Evolutionary conservation across 2,329 filamentous ascomycete species (phyloP).

Genomic region (Chalara sp.): DNA sequence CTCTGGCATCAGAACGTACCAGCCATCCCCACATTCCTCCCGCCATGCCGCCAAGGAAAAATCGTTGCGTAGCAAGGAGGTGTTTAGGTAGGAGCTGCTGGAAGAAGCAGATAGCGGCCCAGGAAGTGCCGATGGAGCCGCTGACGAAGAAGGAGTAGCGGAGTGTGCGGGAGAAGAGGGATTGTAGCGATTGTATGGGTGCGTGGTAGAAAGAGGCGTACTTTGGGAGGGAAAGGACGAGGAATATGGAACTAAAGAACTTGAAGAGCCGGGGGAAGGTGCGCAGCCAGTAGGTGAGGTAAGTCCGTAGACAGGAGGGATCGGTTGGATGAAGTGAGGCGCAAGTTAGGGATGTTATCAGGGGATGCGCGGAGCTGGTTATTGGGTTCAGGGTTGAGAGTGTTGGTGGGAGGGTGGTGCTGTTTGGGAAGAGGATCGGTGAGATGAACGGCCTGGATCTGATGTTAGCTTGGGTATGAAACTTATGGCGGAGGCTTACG

Average conservation of each 20-base stretch:
- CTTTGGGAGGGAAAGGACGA: conserved; percentile 56
- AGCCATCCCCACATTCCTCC: conserved; percentile 82
- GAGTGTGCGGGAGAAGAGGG: conserved; percentile 61
- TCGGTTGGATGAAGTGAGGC: conserved; percentile 82
- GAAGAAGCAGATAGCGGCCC: conserved; percentile 87
- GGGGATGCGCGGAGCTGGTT: conserved; percentile 77
- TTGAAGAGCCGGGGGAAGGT: conserved; percentile 75
- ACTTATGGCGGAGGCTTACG: conserved; percentile 43
- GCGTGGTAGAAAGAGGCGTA: conserved; percentile 62
- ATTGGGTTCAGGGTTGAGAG: conserved; percentile 69
- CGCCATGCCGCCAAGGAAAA: conserved; percentile 82
- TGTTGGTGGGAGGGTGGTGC: conserved; percentile 57
- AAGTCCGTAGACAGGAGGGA: conserved; percentile 82
- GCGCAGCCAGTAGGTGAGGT: conserved; percentile 78
- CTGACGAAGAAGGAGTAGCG: conserved; percentile 73
- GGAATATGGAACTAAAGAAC: conserved; percentile 70
- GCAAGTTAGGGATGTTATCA: conserved; percentile 79
- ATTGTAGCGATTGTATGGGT: conserved; percentile 61
- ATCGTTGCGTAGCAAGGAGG: conserved; percentile 73
- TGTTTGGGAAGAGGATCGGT: conserved; percentile 76
- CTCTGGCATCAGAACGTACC: conserved; percentile 56
- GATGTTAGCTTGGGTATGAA: conserved; percentile 9
- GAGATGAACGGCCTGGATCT: conserved; percentile 63
- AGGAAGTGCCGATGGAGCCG: conserved; percentile 76
- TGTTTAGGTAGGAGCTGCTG: conserved; percentile 69